Percentiles rank a stretch among this genome's conserved stretches.
Evolutionary conservation across 805 yeast species (phyloP).

Genomic region (Metschnikowia santaceciliae): DNA sequence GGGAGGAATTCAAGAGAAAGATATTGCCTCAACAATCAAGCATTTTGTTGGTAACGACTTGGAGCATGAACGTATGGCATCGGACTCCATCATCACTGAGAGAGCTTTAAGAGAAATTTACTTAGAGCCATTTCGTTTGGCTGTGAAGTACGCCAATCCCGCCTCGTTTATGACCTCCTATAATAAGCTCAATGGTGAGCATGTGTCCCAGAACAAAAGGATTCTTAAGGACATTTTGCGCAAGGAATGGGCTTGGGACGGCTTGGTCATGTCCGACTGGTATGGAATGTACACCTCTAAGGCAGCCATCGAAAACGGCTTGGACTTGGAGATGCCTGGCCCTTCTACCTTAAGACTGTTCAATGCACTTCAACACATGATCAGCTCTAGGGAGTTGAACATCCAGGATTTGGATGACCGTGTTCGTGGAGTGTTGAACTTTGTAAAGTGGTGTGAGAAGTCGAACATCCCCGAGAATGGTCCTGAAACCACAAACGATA

Average conservation of each 20-base stretch:
- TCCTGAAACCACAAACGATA: constrained; percentile 22
- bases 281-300: constrained; percentile 28
- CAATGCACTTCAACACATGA: constrained; percentile 21
- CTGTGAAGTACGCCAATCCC: constrained; percentile 28
- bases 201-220: constrained; percentile 23
- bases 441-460: constrained; percentile 21
- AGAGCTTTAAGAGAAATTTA: constrained; percentile 32
- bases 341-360: constrained; percentile 23
- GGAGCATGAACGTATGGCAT: constrained; percentile 28
- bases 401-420: constrained; percentile 24
- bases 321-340: constrained; percentile 36
- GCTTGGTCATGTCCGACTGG: constrained; percentile 35
- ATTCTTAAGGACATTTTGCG: constrained; percentile 24
- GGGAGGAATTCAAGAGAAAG: constrained; percentile 27
- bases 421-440: constrained; percentile 24
- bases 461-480: constrained; percentile 23
- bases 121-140: constrained; percentile 32
- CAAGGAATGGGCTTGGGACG: constrained; percentile 32
- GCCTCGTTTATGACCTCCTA: constrained; percentile 30
- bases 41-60: constrained; percentile 33
- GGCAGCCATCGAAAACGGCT: constrained; percentile 25
- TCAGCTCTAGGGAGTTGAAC: constrained; percentile 24
- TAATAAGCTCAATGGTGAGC: constrained; percentile 30
- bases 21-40: constrained; percentile 31
- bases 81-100: constrained; percentile 28